Evolutionary conservation across 306 rosid species (phyloP), one percentile per base, ranked within the genome.

Genomic region (Crataegus laevigata): DNA sequence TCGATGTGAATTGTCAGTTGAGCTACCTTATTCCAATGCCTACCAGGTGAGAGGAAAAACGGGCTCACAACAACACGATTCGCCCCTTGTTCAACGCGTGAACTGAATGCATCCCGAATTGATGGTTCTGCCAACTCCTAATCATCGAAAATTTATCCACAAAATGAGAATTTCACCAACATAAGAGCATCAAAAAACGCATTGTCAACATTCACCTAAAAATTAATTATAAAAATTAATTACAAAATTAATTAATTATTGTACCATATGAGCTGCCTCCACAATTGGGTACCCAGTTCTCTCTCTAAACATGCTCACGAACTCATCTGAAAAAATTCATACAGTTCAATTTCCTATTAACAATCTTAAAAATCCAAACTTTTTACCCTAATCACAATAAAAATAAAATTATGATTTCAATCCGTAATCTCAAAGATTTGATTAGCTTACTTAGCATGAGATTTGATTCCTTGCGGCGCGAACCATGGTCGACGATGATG

Each of bases 221-320:
- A 61, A 57, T 57, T 54, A 36, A 45, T 4, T 54, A 54, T 7
- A 19, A 21, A 54, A 25, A 11, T 2, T 25, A 32, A 17, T 17
- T 11, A 8, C 10, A 17, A n/a, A 9, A 51, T 54, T 63, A 70
- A 28, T 54, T 2, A 17, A 1, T 40, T 8, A 59, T 32, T 59
- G 75, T 85, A 92, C 97, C 99, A 94, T 94, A 76, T 90, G 96
- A 86, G 99, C 97, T 76, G 93, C 93, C 86, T 89, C 97, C 82
- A 90, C 96, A 67, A 94, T 87, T 64, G 79, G 72, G 75, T 89
- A 88, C n/a, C 93, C 94, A 82, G 96, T 94, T 82, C 81, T 87
- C 73, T 81, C 83, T 78, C 81, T 91, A 83, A 86, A 90, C 90
- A 94, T 87, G 84, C 82, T 74, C 86, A 92, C 96, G 73, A 94